These are phyloP conservation scores for Neofusicoccum parvum DNA, from an alignment of 2,329 filamentous ascomycete species.

Conservation along the genomic window DNA sequence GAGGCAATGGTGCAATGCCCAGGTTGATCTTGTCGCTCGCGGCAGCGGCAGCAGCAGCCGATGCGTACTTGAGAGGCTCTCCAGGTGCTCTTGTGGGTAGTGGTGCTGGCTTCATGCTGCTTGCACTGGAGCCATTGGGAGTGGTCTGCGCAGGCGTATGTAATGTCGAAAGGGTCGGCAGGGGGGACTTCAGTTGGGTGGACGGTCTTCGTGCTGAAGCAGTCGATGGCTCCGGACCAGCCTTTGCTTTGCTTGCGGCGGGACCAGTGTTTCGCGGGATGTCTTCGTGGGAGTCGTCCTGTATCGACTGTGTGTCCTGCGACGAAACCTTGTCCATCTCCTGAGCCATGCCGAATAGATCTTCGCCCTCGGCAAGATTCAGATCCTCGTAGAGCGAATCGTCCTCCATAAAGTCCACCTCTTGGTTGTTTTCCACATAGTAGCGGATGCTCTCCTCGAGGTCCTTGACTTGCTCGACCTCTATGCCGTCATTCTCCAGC, in stretches of 20 bases:
- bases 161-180: conserved; percentile 89
- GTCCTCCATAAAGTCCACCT: conserved; percentile 89
- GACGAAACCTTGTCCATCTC: conserved; percentile 91
- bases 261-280: conserved; percentile 53
- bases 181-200: conserved; percentile 86
- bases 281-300: conserved; percentile 75
- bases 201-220: conserved; percentile 71
- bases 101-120: conserved; percentile 88
- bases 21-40: conserved; percentile 86
- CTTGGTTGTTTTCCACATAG: conserved; percentile 88
- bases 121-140: conserved; percentile 61
- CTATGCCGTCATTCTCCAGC: conserved; percentile 88
- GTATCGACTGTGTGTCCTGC: conserved; percentile 89
- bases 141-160: conserved; percentile 70
- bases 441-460: conserved; percentile 92
- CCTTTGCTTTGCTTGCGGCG: conserved; percentile 55
- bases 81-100: conserved; percentile 81
- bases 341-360: conserved; percentile 74
- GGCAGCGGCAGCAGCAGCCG: conserved; percentile 89
- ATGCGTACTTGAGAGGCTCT: conserved; percentile 94
- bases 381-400: conserved; percentile 95
- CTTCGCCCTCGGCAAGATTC: conserved; percentile 89
- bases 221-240: conserved; percentile 59
- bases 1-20: conserved; percentile 89
- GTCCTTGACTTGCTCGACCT: conserved; percentile 82